Conservation (phyloP, 2,329 filamentous ascomycete genomes). For the Paraphaeosphaeria minitans region DNA sequence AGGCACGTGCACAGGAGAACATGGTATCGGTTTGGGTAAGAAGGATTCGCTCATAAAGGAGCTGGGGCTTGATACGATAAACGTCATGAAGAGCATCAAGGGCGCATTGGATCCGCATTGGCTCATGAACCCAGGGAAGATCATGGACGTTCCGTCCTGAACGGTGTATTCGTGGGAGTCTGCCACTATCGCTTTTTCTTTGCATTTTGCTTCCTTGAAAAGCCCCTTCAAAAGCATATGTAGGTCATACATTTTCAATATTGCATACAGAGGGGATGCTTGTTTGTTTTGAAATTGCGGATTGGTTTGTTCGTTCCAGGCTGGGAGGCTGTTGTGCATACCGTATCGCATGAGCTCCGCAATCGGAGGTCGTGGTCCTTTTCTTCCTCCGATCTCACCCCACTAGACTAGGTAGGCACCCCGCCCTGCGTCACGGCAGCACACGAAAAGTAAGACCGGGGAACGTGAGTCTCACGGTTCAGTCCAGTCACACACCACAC, state of each 20-base stretch:
- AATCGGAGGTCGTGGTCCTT: conserved; percentile 29
- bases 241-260: neutral
- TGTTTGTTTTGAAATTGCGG: neutral
- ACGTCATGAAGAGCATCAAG: conserved; percentile 85
- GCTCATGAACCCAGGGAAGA: conserved; percentile 92
- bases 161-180: neutral
- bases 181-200: neutral
- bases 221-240: neutral
- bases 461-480: conserved; percentile 16
- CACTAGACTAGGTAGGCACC: conserved; percentile 26
- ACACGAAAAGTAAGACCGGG: conserved; percentile 20
- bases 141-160: conserved; percentile 66
- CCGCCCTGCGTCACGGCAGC: conserved; percentile 28
- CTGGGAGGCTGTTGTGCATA: neutral
- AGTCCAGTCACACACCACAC: conserved; percentile 7
- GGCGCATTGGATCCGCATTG: conserved; percentile 80
- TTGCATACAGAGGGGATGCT: conserved; percentile 3
- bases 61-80: conserved; percentile 78
- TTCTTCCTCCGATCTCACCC: conserved; percentile 11
- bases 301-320: neutral
- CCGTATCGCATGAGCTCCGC: conserved; percentile 24
- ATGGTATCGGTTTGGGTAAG: conserved; percentile 85
- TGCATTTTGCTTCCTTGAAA: neutral
- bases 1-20: conserved; percentile 88
- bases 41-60: conserved; percentile 80